A percentile compares a stretch with the other conserved stretches of the same genome.
Evolutionary conservation across 2,329 filamentous ascomycete genomes (phyloP).

Genomic region (Calonectria hawksworthii): DNA sequence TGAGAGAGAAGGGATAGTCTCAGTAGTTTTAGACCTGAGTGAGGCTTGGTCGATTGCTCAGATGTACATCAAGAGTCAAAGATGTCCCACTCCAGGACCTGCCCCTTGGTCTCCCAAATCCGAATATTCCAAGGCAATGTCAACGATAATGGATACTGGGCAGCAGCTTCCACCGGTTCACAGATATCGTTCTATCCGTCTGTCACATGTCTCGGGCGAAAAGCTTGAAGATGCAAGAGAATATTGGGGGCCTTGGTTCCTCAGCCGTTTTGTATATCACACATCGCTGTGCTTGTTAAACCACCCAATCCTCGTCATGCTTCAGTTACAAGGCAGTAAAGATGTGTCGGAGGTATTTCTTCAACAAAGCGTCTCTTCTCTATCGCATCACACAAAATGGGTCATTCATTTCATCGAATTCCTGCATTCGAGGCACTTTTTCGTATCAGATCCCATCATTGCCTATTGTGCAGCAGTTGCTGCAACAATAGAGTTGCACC

Average conservation of each 20-base stretch:
- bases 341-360: constrained; percentile 13
- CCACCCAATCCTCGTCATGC: constrained; percentile 14
- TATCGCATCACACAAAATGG: constrained; percentile 7
- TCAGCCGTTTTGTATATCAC: constrained; percentile 15
- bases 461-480: constrained; percentile 7
- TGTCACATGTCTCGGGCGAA: background rate
- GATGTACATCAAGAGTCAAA: constrained; percentile 6
- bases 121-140: background rate
- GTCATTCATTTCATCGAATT: constrained; percentile 15
- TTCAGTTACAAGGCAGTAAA: constrained; percentile 1
- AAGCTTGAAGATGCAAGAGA: constrained; percentile 12
- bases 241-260: constrained; percentile 15
- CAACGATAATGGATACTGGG: background rate
- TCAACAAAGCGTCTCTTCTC: background rate
- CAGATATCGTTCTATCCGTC: background rate
- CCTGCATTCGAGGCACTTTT: background rate
- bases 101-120: constrained; percentile 10
- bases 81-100: background rate
- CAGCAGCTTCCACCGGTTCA: background rate
- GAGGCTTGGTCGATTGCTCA: constrained; percentile 4
- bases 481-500: constrained; percentile 6
- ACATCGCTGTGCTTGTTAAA: constrained; percentile 4
- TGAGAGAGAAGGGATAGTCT: background rate
- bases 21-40: background rate
- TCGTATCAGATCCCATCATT: constrained; percentile 4